Evolutionary conservation across 345 rosid genomes (phyloP).

Genomic region (Streptanthus diversifolius): DNA sequence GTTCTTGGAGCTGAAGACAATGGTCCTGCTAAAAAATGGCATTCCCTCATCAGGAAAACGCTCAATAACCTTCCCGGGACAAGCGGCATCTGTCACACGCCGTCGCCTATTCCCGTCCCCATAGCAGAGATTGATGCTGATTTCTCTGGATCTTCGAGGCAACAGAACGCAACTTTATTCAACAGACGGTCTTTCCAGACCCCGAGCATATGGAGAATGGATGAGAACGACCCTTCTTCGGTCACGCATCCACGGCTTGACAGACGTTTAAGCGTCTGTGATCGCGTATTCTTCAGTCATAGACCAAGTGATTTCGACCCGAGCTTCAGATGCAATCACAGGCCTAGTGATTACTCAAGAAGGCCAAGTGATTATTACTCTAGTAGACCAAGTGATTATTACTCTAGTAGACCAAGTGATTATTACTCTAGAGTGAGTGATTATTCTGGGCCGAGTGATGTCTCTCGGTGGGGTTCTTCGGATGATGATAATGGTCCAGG

Average conservation of each 20-base stretch:
- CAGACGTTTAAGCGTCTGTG: conserved; percentile 88
- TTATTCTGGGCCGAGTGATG: conserved; percentile 85
- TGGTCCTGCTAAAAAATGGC: conserved; percentile 97
- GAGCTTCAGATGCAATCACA: conserved; percentile 44
- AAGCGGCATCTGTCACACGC: conserved; percentile 55
- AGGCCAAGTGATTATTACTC: conserved; percentile 82
- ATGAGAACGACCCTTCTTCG: conserved; percentile 75
- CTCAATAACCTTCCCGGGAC: conserved; percentile 78
- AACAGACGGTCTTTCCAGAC: conserved; percentile 93
- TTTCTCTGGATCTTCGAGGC: conserved; percentile 88
- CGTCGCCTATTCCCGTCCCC: conserved; percentile 91
- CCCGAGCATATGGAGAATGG: conserved; percentile 75
- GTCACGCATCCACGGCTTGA: conserved; percentile 66
- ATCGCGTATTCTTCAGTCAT: conserved; percentile 74
- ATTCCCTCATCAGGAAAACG: conserved; percentile 70
- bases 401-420: conserved; percentile 30
- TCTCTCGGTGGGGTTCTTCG: conserved; percentile 86
- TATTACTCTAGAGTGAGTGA: conserved; percentile 76
- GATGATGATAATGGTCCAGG: conserved; percentile 92
- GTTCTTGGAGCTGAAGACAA: conserved; percentile 97
- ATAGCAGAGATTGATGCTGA: conserved; percentile 89
- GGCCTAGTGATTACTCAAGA: conserved; percentile 58
- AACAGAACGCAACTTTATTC: conserved; percentile 72
- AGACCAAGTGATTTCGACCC: conserved; percentile 75
- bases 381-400: conserved; percentile 71